phyloP scores from a whole-genome alignment of 768 basidiomycete species.

The Hygrocybe coccinea region DNA sequence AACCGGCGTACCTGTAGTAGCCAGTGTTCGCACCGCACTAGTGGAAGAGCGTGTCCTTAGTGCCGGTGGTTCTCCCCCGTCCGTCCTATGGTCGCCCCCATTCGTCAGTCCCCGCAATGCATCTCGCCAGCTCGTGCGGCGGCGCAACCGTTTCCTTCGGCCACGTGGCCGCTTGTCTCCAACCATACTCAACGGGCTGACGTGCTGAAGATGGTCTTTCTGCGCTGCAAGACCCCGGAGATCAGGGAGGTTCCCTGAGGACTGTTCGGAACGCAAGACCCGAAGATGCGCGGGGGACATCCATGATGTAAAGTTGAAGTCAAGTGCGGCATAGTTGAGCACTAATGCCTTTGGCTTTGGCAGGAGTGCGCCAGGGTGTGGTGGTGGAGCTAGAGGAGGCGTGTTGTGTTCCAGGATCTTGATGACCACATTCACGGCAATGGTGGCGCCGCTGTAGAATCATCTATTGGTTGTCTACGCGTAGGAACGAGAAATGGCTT shows the following conservation, averaged over 20 bases:
- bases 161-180: slow-evolving; percentile 48
- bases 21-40: slow-evolving; percentile 27
- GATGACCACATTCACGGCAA: slow-evolving; percentile 79
- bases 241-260: slow-evolving; percentile 72
- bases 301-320: slow-evolving; percentile 99
- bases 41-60: slow-evolving; percentile 20
- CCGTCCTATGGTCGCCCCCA: slow-evolving; percentile 33
- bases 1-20: slow-evolving; percentile 1
- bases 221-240: slow-evolving; percentile 66
- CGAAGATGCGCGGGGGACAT: slow-evolving; percentile 81
- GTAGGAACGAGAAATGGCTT: slow-evolving; percentile 31
- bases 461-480: slow-evolving; percentile 11
- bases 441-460: slow-evolving; percentile 70
- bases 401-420: slow-evolving; percentile 70
- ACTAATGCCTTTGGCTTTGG: slow-evolving; percentile 78
- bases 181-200: slow-evolving; percentile 89
- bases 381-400: slow-evolving; percentile 21
- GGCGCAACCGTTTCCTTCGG: slow-evolving; percentile 45
- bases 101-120: slow-evolving; percentile 46
- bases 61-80: background rate
- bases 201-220: slow-evolving; percentile 85
- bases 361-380: slow-evolving; percentile 38
- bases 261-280: slow-evolving; percentile 83
- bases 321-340: slow-evolving; percentile 85
- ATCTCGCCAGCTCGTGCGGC: slow-evolving; percentile 58